Conservation (phyloP, 177 flowering plant genomes). For the Vitis hybrid region DNA sequence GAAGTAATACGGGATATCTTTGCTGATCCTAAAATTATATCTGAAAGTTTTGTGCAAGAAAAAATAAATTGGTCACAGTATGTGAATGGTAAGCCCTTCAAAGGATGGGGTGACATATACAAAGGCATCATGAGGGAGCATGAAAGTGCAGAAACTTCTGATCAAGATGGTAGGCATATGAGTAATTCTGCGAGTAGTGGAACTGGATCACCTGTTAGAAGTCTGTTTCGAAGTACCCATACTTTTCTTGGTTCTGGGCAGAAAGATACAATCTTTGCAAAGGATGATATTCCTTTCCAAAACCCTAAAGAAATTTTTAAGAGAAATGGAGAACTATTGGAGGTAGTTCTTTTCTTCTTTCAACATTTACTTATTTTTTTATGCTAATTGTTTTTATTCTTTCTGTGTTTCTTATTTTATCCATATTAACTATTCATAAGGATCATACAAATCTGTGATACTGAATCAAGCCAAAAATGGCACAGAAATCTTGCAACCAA, state of each 20-base stretch:
- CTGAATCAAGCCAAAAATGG: neutral
- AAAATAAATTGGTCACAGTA: constrained; percentile 29
- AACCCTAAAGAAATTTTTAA: constrained; percentile 65
- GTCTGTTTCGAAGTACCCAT: constrained; percentile 31
- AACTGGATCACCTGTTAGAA: constrained; percentile 37
- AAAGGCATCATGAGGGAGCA: constrained; percentile 21
- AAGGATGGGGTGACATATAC: constrained; percentile 58
- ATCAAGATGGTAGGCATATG: constrained; percentile 28
- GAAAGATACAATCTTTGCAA: constrained; percentile 28
- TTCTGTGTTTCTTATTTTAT: neutral
- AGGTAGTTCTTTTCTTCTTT: constrained; percentile 47
- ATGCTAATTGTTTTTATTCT: neutral
- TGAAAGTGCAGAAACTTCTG: constrained; percentile 32
- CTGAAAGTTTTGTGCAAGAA: constrained; percentile 45
- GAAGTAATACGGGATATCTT: constrained; percentile 52
- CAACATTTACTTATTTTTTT: neutral
- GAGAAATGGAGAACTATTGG: constrained; percentile 89
- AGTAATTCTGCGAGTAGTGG: constrained; percentile 29
- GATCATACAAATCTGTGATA: constrained; percentile 9
- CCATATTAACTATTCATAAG: neutral
- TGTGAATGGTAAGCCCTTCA: constrained; percentile 35
- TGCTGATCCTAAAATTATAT: constrained; percentile 45
- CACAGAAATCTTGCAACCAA: neutral
- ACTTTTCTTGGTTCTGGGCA: constrained; percentile 35
- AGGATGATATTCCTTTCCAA: constrained; percentile 43